Evolutionary conservation across 805 yeast species (phyloP).

Genomic region (Cyberlindnera amylophila): DNA sequence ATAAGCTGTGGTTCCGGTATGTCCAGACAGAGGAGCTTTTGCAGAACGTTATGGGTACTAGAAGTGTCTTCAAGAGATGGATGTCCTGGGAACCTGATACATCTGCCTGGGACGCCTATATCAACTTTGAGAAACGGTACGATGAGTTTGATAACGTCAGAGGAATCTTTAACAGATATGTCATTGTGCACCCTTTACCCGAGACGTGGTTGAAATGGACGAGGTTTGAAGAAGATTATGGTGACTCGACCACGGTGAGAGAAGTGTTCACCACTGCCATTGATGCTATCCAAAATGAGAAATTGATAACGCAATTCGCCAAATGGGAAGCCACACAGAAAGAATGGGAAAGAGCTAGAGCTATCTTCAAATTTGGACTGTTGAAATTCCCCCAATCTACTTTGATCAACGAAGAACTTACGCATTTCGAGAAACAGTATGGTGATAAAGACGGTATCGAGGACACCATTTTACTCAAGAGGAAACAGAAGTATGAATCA

Average conservation of each 20-base stretch:
- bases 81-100: slow-evolving; percentile 65
- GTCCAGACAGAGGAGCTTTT: slow-evolving; percentile 79
- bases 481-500: slow-evolving; percentile 53
- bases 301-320: slow-evolving; percentile 54
- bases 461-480: slow-evolving; percentile 45
- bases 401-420: slow-evolving; percentile 31
- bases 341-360: slow-evolving; percentile 45
- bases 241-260: slow-evolving; percentile 45
- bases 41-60: slow-evolving; percentile 55
- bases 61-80: slow-evolving; percentile 77
- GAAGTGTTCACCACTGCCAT: slow-evolving; percentile 65
- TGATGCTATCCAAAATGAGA: slow-evolving; percentile 43
- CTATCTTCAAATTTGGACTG: slow-evolving; percentile 25
- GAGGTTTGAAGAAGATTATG: slow-evolving; percentile 57
- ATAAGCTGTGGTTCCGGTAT: slow-evolving; percentile 83
- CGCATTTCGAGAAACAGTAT: slow-evolving; percentile 58
- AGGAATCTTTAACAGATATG: slow-evolving; percentile 52
- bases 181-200: slow-evolving; percentile 46
- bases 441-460: slow-evolving; percentile 57
- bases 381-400: slow-evolving; percentile 39
- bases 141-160: slow-evolving; percentile 56
- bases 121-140: slow-evolving; percentile 70
- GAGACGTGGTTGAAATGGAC: slow-evolving; percentile 76
- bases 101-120: slow-evolving; percentile 71
- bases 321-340: slow-evolving; percentile 60